Conservation (phyloP, 345 rosid genomes). For the Lagerstroemia speciosa region DNA sequence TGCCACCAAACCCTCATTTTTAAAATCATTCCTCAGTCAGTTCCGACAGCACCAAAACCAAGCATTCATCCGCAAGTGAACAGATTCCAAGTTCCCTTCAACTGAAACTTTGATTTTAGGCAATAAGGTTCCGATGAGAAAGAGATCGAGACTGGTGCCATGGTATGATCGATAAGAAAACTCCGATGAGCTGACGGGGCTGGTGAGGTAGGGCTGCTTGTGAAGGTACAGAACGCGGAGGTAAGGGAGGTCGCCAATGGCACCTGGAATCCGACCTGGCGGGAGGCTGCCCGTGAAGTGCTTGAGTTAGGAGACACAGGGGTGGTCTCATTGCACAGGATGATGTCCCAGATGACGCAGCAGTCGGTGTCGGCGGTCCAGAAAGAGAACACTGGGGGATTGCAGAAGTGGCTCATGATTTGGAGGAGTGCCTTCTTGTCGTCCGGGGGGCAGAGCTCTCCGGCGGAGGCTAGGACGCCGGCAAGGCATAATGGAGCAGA, state of each 20-base stretch:
- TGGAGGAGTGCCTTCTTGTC: conserved; percentile 13
- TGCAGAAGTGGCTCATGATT: conserved; percentile 7
- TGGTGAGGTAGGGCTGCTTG: conserved; percentile 15
- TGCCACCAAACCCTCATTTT: no score
- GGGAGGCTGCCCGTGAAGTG: not conserved
- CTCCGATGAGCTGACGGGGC: no score
- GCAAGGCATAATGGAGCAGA: not conserved
- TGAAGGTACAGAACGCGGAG: conserved; percentile 9
- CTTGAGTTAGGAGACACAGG: conserved; percentile 11
- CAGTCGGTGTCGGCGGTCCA: conserved; percentile 10
- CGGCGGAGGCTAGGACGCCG: conserved; percentile 1
- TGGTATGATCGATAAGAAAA: no score
- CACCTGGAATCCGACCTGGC: conserved; percentile 1
- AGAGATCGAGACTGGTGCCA: no score
- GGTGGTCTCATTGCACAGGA: conserved; percentile 8
- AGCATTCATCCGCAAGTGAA: no score
- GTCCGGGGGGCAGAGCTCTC: conserved; percentile 7
- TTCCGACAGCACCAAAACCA: no score
- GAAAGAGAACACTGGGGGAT: conserved; percentile 10
- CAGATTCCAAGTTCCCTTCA: no score
- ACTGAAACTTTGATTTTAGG: no score
- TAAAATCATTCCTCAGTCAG: no score
- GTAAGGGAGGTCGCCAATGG: conserved; percentile 14
- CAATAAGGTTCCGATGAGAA: no score
- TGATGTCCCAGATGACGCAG: conserved; percentile 12